Evolutionary conservation across 1,284 basidiomycete species (phyloP).

Genomic region (Albatrellus sp.): DNA sequence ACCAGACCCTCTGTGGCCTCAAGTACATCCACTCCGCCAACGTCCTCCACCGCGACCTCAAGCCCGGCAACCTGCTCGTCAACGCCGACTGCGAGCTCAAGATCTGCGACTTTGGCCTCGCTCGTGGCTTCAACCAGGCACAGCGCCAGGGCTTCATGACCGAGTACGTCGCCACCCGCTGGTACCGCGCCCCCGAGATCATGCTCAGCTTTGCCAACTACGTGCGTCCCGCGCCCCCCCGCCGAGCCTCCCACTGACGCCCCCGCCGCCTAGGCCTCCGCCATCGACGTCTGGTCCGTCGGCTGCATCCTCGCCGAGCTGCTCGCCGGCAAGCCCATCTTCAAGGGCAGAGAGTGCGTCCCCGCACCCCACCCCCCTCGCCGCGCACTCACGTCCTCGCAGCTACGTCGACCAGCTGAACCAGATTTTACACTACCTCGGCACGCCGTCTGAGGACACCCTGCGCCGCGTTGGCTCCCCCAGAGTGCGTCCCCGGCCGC

Average conservation of each 20-base stretch:
- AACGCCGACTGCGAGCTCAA: conserved; percentile 98
- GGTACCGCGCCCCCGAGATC: conserved; percentile 96
- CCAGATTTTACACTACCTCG: conserved; percentile 95
- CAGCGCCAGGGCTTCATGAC: conserved; percentile 96
- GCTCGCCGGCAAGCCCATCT: conserved; percentile 93
- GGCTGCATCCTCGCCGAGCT: conserved; percentile 98
- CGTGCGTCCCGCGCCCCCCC: conserved; percentile 30
- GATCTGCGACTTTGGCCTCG: conserved; percentile 98
- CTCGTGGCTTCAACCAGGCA: conserved; percentile 80
- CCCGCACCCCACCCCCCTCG: not conserved
- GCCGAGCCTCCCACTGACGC: not conserved
- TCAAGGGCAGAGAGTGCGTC: conserved; percentile 90
- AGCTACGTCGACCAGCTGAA: conserved; percentile 98
- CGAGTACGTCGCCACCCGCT: conserved; percentile 94
- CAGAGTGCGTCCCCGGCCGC: conserved; percentile 55
- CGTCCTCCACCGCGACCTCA: conserved; percentile 95
- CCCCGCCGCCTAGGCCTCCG: conserved; percentile 47
- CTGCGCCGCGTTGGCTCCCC: conserved; percentile 90
- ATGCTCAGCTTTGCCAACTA: conserved; percentile 97
- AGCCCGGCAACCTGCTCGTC: conserved; percentile 92
- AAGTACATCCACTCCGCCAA: conserved; percentile 99
- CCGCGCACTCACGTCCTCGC: conserved; percentile 1
- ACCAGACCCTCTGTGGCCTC: conserved; percentile 95
- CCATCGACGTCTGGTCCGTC: conserved; percentile 96
- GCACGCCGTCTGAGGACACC: conserved; percentile 94